Evolutionary conservation across 805 yeast species (phyloP).

Genomic region (Sporopachydermia lactativora): DNA sequence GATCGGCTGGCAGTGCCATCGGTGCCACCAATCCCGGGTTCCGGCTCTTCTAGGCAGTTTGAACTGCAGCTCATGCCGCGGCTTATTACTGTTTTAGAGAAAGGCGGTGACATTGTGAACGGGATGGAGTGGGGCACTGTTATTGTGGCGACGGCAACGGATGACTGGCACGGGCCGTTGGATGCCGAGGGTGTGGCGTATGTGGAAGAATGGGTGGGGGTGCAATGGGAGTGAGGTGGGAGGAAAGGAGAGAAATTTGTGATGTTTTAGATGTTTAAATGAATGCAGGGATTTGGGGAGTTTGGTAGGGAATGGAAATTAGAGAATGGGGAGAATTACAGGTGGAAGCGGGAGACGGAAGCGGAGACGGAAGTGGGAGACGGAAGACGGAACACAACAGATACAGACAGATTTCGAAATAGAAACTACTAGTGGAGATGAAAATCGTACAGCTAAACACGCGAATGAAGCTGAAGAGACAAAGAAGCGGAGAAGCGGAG

Average conservation of each 20-base stretch:
- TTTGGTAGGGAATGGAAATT: no score
- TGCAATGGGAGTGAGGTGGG: conserved; percentile 91
- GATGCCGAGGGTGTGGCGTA: conserved; percentile 65
- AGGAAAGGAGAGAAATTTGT: no score
- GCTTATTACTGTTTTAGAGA: conserved; percentile 71
- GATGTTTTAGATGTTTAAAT: no score
- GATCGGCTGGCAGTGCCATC: conserved; percentile 10
- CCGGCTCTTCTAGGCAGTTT: conserved; percentile 34
- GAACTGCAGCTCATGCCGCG: conserved; percentile 95
- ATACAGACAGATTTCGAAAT: no score
- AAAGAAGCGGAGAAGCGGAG: no score
- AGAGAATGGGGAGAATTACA: background rate
- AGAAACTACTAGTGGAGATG: no score
- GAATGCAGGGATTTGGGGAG: no score
- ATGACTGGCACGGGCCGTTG: conserved; percentile 41
- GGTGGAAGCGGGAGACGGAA: no score
- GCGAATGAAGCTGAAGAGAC: no score
- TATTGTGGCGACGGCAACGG: conserved; percentile 60
- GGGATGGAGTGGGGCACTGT: conserved; percentile 99
- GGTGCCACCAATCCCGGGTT: conserved; percentile 50
- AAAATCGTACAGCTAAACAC: no score
- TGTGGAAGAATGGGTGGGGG: conserved; percentile 67
- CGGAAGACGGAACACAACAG: no score
- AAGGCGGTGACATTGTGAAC: conserved; percentile 30
- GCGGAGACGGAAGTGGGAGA: no score